These are phyloP conservation scores for Colletotrichum sp. DNA, from an alignment of 2,329 filamentous ascomycete species.

Conservation along the genomic window DNA sequence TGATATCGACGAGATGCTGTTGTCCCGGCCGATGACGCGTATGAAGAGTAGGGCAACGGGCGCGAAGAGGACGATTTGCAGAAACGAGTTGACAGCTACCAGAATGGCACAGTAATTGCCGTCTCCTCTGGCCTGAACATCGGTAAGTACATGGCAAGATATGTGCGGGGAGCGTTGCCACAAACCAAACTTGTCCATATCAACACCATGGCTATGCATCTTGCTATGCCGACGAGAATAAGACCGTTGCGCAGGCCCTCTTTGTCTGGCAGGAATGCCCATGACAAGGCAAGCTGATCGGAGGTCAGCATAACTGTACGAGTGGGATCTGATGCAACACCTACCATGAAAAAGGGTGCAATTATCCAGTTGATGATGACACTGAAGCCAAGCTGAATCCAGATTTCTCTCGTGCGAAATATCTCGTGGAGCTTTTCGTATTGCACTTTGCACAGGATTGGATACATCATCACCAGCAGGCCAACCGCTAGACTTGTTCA, in stretches of 20 bases:
- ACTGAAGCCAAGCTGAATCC: slow-evolving; percentile 81
- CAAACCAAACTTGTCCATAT: slow-evolving; percentile 71
- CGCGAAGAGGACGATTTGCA: slow-evolving; percentile 77
- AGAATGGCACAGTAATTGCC: slow-evolving; percentile 83
- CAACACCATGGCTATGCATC: slow-evolving; percentile 86
- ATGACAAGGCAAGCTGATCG: slow-evolving; percentile 65
- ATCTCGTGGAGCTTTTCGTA: slow-evolving; percentile 77
- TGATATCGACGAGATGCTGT: slow-evolving; percentile 42
- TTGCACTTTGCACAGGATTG: slow-evolving; percentile 85
- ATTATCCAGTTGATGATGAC: slow-evolving; percentile 83
- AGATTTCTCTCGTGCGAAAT: slow-evolving; percentile 66
- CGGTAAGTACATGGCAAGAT: background rate
- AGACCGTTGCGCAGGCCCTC: slow-evolving; percentile 67
- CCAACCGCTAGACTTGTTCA: slow-evolving; percentile 65
- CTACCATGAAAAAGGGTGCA: slow-evolving; percentile 81
- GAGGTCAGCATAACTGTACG: background rate
- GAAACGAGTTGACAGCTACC: slow-evolving; percentile 75
- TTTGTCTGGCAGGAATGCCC: slow-evolving; percentile 70
- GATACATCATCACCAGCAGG: slow-evolving; percentile 92
- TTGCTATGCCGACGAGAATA: slow-evolving; percentile 81
- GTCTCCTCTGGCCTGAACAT: slow-evolving; percentile 68
- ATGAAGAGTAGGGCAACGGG: slow-evolving; percentile 75
- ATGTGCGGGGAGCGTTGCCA: background rate
- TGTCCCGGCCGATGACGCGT: slow-evolving; percentile 64
- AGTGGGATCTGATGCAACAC: background rate